These are phyloP conservation scores for Cladorrhinum sp. DNA, from an alignment of 2,329 filamentous ascomycete genomes.

Conservation along the genomic window DNA sequence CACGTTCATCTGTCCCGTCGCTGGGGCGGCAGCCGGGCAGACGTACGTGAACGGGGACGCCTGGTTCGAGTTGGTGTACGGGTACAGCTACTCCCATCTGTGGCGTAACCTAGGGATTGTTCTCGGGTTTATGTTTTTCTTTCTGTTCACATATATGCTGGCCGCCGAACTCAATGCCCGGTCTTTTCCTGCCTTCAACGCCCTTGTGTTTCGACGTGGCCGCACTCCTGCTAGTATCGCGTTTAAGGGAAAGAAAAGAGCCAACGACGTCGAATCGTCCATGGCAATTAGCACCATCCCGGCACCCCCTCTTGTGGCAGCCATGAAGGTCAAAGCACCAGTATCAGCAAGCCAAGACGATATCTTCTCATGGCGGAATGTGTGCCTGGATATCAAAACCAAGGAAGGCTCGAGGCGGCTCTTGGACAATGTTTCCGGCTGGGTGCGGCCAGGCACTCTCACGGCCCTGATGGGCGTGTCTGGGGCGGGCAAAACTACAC, in stretches of 20 bases:
- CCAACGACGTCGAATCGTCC: constrained; percentile 37
- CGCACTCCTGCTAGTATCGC: not conserved
- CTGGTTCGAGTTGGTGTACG: constrained; percentile 43
- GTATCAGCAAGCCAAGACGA: constrained; percentile 48
- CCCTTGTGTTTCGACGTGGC: not conserved
- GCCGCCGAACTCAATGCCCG: constrained; percentile 28
- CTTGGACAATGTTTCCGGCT: constrained; percentile 67
- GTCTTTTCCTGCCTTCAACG: not conserved
- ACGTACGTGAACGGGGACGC: constrained; percentile 42
- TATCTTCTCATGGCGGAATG: constrained; percentile 63
- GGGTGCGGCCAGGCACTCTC: constrained; percentile 69
- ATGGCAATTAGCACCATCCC: constrained; percentile 22
- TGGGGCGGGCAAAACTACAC: constrained; percentile 56
- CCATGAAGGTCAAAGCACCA: not conserved
- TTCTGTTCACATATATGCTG: constrained; percentile 42
- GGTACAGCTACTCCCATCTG: constrained; percentile 44
- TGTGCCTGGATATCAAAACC: constrained; percentile 58
- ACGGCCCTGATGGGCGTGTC: constrained; percentile 59
- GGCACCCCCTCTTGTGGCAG: not conserved
- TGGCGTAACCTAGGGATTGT: constrained; percentile 54
- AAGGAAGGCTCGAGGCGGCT: constrained; percentile 56
- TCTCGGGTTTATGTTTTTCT: constrained; percentile 44
- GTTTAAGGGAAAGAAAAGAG: not conserved
- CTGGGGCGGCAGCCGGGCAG: constrained; percentile 44
- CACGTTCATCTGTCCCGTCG: constrained; percentile 37